Evolutionary conservation across 2,329 filamentous ascomycete genomes (phyloP).

Genomic region (Onygenales sp.): DNA sequence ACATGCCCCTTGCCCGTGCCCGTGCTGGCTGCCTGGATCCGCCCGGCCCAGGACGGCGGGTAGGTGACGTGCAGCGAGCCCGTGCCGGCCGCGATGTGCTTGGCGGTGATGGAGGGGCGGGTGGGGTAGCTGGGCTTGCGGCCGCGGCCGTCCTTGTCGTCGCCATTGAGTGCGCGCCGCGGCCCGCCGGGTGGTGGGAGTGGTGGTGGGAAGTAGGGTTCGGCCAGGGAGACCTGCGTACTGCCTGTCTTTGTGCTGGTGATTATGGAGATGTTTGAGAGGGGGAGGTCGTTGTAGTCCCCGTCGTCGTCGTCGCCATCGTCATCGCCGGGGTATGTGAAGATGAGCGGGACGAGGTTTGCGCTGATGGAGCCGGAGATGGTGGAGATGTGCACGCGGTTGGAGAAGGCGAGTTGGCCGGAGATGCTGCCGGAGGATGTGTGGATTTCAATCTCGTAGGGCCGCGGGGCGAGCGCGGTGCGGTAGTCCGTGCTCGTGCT

Average conservation of each 20-base stretch:
- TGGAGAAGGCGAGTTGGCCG: conserved; percentile 39
- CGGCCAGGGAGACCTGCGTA: conserved; percentile 11
- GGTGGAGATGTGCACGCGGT: conserved; percentile 38
- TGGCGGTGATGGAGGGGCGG: conserved; percentile 3
- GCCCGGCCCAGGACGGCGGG: conserved; percentile 22
- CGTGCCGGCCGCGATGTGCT: conserved; percentile 13
- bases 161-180: too few relatives aligned
- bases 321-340: background rate
- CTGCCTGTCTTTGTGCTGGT: conserved; percentile 12
- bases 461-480: conserved; percentile 11
- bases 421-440: conserved; percentile 19
- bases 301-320: background rate
- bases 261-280: conserved; percentile 9
- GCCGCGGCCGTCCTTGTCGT: too few relatives aligned
- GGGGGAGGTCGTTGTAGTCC: background rate
- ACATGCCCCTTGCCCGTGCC: conserved; percentile 10
- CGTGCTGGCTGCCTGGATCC: conserved; percentile 13
- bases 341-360: conserved; percentile 35
- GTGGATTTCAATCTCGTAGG: conserved; percentile 21
- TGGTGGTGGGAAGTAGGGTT: conserved; percentile 10
- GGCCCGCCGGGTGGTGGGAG: background rate
- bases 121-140: background rate
- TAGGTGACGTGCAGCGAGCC: conserved; percentile 20
- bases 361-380: conserved; percentile 40
- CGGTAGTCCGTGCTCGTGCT: background rate